A percentile compares a stretch with the other conserved stretches of the same genome.
phyloP scores from a whole-genome alignment of 1,284 basidiomycete genomes.

The Moniliella sp. region DNA sequence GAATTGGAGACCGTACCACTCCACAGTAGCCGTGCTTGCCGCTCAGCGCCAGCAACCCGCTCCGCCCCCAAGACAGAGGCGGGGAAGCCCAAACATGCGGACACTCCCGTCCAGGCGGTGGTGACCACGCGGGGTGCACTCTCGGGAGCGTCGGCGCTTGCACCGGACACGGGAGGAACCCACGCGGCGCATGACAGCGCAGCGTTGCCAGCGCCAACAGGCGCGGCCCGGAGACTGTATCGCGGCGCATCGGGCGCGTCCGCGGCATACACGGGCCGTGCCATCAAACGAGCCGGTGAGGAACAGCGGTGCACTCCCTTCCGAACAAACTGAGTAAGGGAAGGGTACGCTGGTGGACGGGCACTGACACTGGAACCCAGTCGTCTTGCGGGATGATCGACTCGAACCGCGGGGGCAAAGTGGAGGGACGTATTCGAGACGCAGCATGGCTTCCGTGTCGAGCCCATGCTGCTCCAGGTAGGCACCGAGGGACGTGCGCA shows the following conservation, averaged over 20 bases:
- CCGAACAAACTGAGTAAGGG: too few species aligned
- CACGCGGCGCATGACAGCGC: conserved; percentile 52
- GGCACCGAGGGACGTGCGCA: conserved; percentile 51
- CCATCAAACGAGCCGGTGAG: conserved; percentile 34
- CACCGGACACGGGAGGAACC: conserved; percentile 32
- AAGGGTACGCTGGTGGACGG: conserved; percentile 1
- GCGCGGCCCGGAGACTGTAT: conserved; percentile 5
- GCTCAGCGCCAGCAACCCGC: too few species aligned
- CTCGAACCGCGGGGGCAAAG: conserved; percentile 67
- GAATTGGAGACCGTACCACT: too few species aligned
- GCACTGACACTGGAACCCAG: conserved; percentile 69
- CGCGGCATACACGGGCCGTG: conserved; percentile 16
- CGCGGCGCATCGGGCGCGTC: conserved; percentile 7
- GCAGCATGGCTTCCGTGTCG: conserved; percentile 58
- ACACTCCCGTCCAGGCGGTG: conserved; percentile 57
- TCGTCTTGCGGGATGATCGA: conserved; percentile 67
- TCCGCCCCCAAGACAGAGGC: too few species aligned
- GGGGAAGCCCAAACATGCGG: conserved; percentile 14
- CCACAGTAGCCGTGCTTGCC: too few species aligned
- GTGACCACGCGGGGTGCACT: conserved; percentile 41
- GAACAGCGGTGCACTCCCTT: too few species aligned
- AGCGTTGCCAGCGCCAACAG: conserved; percentile 18
- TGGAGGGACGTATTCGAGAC: conserved; percentile 77
- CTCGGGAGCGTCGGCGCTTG: conserved; percentile 3
- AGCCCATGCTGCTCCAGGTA: conserved; percentile 54